A percentile compares a stretch with the other conserved stretches of the same genome.
Evolutionary conservation across 306 rosid genomes (phyloP).

Genomic region (Spatholobus suberectus): DNA sequence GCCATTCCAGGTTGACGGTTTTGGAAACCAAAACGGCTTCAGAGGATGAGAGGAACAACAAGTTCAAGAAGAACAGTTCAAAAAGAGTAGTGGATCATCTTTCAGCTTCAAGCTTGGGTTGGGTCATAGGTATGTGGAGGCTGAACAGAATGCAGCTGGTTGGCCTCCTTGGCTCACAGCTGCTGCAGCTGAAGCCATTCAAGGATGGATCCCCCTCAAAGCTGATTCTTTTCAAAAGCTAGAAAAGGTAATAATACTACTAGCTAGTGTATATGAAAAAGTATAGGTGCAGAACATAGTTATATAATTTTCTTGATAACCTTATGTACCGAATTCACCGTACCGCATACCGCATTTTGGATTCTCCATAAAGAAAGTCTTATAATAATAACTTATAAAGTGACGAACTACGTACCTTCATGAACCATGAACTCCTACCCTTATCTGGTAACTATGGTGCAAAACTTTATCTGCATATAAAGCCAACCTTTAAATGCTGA

Average conservation of each 20-base stretch:
- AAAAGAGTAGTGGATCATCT: constrained; percentile 50
- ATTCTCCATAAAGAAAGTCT: no score
- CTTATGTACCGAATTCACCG: no score
- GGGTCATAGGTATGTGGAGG: constrained; percentile 58
- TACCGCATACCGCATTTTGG: no score
- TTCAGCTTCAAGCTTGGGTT: constrained; percentile 61
- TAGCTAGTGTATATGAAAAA: no score
- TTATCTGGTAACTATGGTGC: no score
- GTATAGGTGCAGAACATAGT: no score
- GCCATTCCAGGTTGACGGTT: constrained; percentile 20
- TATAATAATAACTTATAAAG: no score
- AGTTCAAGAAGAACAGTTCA: constrained; percentile 49
- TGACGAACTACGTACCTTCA: no score
- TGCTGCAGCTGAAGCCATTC: constrained; percentile 83
- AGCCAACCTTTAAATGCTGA: no score
- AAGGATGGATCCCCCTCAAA: constrained; percentile 93
- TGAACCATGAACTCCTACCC: no score
- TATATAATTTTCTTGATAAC: no score
- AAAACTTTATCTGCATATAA: no score
- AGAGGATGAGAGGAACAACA: constrained; percentile 47
- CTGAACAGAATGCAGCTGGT: constrained; percentile 93
- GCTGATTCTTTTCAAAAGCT: constrained; percentile 90
- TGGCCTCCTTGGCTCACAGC: constrained; percentile 98
- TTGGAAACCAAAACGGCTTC: constrained; percentile 40
- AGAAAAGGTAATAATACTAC: constrained; percentile 69